These are phyloP conservation scores for Pichia sp. DNA, from an alignment of 1,139 yeast species.

Conservation along the genomic window DNA sequence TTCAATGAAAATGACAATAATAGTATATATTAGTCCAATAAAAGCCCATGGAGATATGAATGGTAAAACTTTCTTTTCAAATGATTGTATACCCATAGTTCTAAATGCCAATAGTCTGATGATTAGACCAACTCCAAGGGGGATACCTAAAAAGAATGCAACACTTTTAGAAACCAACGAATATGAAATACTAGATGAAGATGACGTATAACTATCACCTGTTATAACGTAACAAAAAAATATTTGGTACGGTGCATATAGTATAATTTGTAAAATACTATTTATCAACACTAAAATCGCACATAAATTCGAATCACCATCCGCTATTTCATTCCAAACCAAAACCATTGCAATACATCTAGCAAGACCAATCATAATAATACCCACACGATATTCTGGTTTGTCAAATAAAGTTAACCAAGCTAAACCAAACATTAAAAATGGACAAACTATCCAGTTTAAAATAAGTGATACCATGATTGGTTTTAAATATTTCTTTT, in stretches of 20 bases:
- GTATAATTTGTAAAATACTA: conserved; percentile 45
- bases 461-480: conserved; percentile 38
- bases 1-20: conserved; percentile 46
- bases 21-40: conserved; percentile 47
- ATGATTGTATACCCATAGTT: conserved; percentile 30
- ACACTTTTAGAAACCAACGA: conserved; percentile 45
- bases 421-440: conserved; percentile 51
- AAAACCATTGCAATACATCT: conserved; percentile 62
- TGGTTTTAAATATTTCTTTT: conserved; percentile 29
- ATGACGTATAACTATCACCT: conserved; percentile 14
- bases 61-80: conserved; percentile 33
- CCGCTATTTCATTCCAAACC: conserved; percentile 54
- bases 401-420: conserved; percentile 49
- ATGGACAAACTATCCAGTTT: conserved; percentile 55
- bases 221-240: conserved; percentile 40
- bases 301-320: conserved; percentile 47
- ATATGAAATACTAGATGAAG: conserved; percentile 29
- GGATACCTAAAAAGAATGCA: conserved; percentile 50
- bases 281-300: conserved; percentile 48
- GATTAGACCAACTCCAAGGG: conserved; percentile 41
- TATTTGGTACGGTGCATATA: conserved; percentile 50
- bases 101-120: conserved; percentile 33
- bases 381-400: conserved; percentile 45
- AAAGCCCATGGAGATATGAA: conserved; percentile 45
- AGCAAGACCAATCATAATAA: conserved; percentile 55